A percentile compares a stretch with the other conserved stretches of the same genome.
Conservation (phyloP, 768 basidiomycete species). For the Suillus lakei region DNA sequence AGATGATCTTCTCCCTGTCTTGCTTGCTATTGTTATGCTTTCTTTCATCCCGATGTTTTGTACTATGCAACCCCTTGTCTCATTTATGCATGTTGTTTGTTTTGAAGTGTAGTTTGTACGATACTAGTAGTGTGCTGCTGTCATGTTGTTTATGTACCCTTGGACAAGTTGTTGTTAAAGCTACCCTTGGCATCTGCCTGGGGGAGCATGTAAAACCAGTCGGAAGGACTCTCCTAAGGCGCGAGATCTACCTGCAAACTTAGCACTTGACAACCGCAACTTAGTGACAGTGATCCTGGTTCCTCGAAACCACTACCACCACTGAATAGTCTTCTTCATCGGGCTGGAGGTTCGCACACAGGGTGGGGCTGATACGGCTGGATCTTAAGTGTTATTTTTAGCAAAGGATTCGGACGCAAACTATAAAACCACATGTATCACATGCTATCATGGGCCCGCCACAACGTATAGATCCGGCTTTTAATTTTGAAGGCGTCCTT, state of each 20-base stretch:
- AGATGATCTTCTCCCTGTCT: background rate
- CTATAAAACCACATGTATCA: conserved; percentile 3
- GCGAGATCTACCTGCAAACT: background rate
- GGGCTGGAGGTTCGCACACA: background rate
- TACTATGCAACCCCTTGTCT: background rate
- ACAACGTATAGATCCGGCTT: conserved; percentile 1
- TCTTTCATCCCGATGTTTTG: background rate
- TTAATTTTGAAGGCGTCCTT: background rate
- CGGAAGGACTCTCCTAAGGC: background rate
- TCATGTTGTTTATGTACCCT: background rate
- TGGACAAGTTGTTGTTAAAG: background rate
- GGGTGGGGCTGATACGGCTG: background rate
- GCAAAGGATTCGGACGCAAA: background rate
- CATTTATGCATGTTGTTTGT: background rate
- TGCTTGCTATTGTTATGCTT: background rate
- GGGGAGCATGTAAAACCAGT: background rate
- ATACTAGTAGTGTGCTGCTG: background rate
- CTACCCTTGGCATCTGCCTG: background rate
- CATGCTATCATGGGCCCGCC: background rate
- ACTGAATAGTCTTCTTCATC: background rate
- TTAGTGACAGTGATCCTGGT: background rate
- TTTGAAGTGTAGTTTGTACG: background rate
- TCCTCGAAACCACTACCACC: background rate
- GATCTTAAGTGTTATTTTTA: background rate
- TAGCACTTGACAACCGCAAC: background rate